These are phyloP conservation scores for Hortaea sp. DNA, from an alignment of 2,329 filamentous ascomycete genomes.

Conservation along the genomic window DNA sequence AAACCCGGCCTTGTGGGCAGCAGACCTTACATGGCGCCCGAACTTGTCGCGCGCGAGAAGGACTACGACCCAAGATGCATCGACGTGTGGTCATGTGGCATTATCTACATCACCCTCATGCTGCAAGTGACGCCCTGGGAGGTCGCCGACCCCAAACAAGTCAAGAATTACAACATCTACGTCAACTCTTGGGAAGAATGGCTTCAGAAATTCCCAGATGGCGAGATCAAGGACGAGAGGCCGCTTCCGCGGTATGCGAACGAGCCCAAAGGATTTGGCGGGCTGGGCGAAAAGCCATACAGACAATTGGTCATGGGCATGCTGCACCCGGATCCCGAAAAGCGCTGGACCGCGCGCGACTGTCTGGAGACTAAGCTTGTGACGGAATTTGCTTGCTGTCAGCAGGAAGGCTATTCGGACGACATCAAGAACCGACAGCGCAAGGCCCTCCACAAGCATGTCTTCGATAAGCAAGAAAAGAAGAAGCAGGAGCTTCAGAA, in stretches of 20 bases:
- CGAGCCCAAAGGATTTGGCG: slow-evolving; percentile 50
- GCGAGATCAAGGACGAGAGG: slow-evolving; percentile 37
- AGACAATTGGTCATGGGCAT: slow-evolving; percentile 66
- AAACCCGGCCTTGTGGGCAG: slow-evolving; percentile 75
- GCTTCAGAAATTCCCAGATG: slow-evolving; percentile 46
- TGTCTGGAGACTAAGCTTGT: slow-evolving; percentile 49
- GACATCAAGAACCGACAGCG: slow-evolving; percentile 28
- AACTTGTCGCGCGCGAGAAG: slow-evolving; percentile 61
- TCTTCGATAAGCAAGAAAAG: slow-evolving; percentile 30
- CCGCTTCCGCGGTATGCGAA: slow-evolving; percentile 48
- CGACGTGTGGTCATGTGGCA: slow-evolving; percentile 78
- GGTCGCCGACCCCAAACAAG: slow-evolving; percentile 40
- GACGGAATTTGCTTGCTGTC: slow-evolving; percentile 25
- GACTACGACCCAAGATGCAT: slow-evolving; percentile 65
- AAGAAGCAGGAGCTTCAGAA: too few species aligned
- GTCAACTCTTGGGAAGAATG: slow-evolving; percentile 60
- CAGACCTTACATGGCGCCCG: slow-evolving; percentile 77
- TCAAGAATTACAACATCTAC: slow-evolving; percentile 54
- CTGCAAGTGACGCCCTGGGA: slow-evolving; percentile 67
- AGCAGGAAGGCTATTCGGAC: slow-evolving; percentile 23
- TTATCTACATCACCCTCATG: slow-evolving; percentile 70
- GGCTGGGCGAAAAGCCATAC: slow-evolving; percentile 56
- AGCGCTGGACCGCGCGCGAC: slow-evolving; percentile 59
- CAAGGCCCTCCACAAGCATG: slow-evolving; percentile 32
- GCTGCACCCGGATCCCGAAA: slow-evolving; percentile 67